These are phyloP conservation scores for Pogostemon cablin DNA, from an alignment of 257 asterid genomes.

Conservation along the genomic window DNA sequence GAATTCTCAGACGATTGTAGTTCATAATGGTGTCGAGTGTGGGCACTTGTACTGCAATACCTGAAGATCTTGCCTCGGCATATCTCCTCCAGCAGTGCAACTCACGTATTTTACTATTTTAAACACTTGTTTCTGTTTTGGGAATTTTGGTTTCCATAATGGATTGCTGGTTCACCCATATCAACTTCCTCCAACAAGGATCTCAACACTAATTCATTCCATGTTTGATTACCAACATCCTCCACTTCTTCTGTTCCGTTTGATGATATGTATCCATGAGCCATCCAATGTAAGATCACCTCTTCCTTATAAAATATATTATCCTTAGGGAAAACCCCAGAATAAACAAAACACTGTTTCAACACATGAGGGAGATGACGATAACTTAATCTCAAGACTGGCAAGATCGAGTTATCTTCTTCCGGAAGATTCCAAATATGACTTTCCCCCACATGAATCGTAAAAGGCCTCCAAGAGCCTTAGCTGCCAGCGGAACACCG, in stretches of 20 bases:
- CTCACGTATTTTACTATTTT: neutral
- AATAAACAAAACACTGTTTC: too few relatives aligned
- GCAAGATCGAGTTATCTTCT: too few relatives aligned
- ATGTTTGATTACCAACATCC: neutral
- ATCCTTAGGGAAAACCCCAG: too few relatives aligned
- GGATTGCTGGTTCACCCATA: neutral
- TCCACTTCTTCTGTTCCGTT: neutral
- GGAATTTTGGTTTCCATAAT: neutral
- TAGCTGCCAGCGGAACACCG: too few relatives aligned
- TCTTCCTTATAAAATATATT: too few relatives aligned
- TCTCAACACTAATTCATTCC: neutral
- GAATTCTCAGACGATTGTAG: conserved; percentile 5
- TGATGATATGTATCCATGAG: neutral
- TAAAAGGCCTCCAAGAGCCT: too few relatives aligned
- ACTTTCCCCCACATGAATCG: too few relatives aligned
- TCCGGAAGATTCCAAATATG: too few relatives aligned
- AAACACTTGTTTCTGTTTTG: neutral
- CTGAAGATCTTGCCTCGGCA: neutral
- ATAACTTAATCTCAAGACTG: too few relatives aligned
- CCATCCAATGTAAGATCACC: neutral
- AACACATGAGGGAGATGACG: too few relatives aligned
- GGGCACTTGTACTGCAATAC: neutral
- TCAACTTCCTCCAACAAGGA: neutral
- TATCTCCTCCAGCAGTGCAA: neutral
- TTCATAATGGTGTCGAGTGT: neutral